phyloP scores from a whole-genome alignment of 2,329 filamentous ascomycete species.

The Ascocoryne sarcoides region DNA sequence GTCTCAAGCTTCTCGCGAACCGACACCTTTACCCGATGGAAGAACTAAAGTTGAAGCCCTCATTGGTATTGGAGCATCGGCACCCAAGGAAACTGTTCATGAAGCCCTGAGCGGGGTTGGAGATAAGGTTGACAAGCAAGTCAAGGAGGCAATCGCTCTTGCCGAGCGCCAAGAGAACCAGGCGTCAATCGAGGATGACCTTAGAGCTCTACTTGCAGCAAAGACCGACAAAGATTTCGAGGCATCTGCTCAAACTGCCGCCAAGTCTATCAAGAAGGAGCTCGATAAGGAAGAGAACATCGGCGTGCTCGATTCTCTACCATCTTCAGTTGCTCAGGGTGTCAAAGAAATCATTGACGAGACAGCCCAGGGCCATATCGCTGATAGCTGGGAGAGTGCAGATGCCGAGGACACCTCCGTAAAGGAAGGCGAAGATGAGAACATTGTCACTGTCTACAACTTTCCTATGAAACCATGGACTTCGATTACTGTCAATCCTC shows the following conservation, averaged over 20 bases:
- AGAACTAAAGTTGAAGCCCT: slow-evolving; percentile 31
- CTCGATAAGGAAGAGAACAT: slow-evolving; percentile 46
- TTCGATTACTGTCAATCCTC: slow-evolving; percentile 65
- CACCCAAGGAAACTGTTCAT: slow-evolving; percentile 56
- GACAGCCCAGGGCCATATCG: slow-evolving; percentile 46
- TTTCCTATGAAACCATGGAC: slow-evolving; percentile 97
- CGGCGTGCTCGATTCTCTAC: slow-evolving; percentile 44
- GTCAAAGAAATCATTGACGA: slow-evolving; percentile 51
- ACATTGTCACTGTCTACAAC: slow-evolving; percentile 75
- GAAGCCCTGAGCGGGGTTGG: slow-evolving; percentile 62
- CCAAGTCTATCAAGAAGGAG: slow-evolving; percentile 42
- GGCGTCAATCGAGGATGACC: slow-evolving; percentile 39
- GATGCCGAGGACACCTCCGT: slow-evolving; percentile 59
- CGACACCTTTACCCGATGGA: slow-evolving; percentile 24
- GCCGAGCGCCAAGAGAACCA: slow-evolving; percentile 37
- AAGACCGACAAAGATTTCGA: slow-evolving; percentile 47
- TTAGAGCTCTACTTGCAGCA: slow-evolving; percentile 41
- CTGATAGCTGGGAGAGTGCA: slow-evolving; percentile 88
- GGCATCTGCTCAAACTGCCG: slow-evolving; percentile 38
- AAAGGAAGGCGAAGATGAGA: slow-evolving; percentile 55
- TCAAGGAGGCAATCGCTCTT: slow-evolving; percentile 50
- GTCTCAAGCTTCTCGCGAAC: slow-evolving; percentile 19
- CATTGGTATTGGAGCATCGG: slow-evolving; percentile 25
- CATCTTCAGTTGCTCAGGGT: slow-evolving; percentile 43
- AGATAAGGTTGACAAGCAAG: slow-evolving; percentile 47